phyloP scores from a whole-genome alignment of 345 rosid species.

The Eucalyptus curtisii region DNA sequence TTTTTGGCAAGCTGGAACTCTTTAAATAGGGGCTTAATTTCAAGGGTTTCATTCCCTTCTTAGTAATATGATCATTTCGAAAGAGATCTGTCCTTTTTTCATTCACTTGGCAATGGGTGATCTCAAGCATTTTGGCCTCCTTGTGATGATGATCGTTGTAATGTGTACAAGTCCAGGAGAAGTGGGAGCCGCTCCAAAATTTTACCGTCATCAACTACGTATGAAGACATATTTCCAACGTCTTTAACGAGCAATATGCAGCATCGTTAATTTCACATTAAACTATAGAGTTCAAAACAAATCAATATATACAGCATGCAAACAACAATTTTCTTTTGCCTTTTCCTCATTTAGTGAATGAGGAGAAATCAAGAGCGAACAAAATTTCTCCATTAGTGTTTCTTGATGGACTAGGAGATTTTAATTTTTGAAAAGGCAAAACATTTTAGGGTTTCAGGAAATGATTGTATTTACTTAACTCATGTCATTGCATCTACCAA shows the following conservation, averaged over 20 bases:
- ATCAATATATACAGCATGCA: background rate
- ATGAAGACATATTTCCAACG: background rate
- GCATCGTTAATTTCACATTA: background rate
- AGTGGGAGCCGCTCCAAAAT: background rate
- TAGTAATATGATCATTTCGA: background rate
- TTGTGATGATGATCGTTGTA: background rate
- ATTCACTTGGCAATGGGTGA: background rate
- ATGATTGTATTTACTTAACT: background rate
- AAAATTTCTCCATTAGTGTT: background rate
- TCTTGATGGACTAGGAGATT: background rate
- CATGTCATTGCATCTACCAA: background rate
- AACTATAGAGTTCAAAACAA: background rate
- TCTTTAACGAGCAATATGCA: background rate
- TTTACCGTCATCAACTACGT: background rate
- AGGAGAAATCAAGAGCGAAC: conserved; percentile 15
- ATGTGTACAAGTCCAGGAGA: background rate
- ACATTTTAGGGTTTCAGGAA: background rate
- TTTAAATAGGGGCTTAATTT: background rate
- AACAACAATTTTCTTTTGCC: background rate
- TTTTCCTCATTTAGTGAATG: background rate
- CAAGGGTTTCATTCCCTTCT: background rate
- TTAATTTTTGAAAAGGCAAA: background rate
- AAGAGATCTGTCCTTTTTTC: background rate
- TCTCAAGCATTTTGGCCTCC: background rate
- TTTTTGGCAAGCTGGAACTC: background rate